phyloP scores from a whole-genome alignment of 73 alveolate genomes.

The Paramecium caudatum region DNA sequence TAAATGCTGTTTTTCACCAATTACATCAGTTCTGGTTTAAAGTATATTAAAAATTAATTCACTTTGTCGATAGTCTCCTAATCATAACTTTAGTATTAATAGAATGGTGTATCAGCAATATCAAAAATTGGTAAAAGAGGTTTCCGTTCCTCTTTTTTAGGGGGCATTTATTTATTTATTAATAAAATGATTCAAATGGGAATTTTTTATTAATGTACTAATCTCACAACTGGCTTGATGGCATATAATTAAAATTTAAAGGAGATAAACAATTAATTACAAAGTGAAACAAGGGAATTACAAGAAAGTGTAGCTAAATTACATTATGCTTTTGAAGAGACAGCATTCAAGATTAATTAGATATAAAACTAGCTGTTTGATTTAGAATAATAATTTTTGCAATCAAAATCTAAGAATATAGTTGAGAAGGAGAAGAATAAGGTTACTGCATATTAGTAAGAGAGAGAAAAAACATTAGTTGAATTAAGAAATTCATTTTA shows the following conservation, averaged over 20 bases:
- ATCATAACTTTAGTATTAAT: background rate
- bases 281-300: slow-evolving; percentile 22
- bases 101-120: background rate
- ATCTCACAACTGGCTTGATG: slow-evolving; percentile 27
- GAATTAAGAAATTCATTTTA: slow-evolving; percentile 8
- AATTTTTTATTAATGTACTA: slow-evolving; percentile 45
- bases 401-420: background rate
- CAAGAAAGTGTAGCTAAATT: slow-evolving; percentile 6
- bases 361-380: slow-evolving; percentile 2
- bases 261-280: background rate
- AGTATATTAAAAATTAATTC: slow-evolving; percentile 1
- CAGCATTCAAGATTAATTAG: background rate
- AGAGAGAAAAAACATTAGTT: slow-evolving; percentile 5
- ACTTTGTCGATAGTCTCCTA: background rate
- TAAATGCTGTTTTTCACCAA: background rate
- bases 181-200: slow-evolving; percentile 36
- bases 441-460: background rate
- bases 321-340: slow-evolving; percentile 11
- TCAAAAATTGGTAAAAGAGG: slow-evolving; percentile 59
- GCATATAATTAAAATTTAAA: slow-evolving; percentile 11
- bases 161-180: slow-evolving; percentile 35
- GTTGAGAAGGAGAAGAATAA: background rate
- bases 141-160: slow-evolving; percentile 65
- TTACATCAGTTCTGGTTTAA: slow-evolving; percentile 56
- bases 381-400: background rate